Base-by-base conservation (phyloP, 805 yeast genomes). In the Saccharomycopsis malanga region DNA sequence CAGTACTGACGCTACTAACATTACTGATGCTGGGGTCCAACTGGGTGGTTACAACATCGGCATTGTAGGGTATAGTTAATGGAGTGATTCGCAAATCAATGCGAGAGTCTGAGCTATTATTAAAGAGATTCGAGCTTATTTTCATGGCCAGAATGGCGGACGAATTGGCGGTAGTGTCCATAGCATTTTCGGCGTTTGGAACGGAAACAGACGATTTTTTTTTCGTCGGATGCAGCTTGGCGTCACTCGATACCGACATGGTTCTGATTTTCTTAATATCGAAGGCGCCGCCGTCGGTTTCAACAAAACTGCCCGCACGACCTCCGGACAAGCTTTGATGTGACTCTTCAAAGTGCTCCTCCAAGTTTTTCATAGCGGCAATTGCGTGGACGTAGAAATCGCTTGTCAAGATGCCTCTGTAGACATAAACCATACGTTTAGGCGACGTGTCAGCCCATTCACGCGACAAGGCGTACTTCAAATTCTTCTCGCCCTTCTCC, bases 361-460 rank as follows among this genome's bases (percentile, higher is more conserved):
- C 53, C 43, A 50, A 42, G 14, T 34, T 39, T 50, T 77, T 83
- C 68, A 79, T 73, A 40, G 81, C 78, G 53, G 73, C 75, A 44
- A 79, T 75, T 5, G 85, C 91, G 59, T 81, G 86, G 34, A 78
- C 65, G 56, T 81, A 81, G 63, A 81, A 85, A 60, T 84, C 89
- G n/a, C 77, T 72, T 25, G 91, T 76, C 52, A 85, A 68, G 24
- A 83, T 66, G 34, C 94, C 95, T 58, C 93, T 77, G 62, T 85
- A 85, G 42, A 83, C 88, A 58, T 85, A 85, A 23, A 85, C 88
- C 95, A 85, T 85, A 68, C 95, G 73, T 58, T 85, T 81, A 44
- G 95, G 95, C 2, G 87, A 79, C 15, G 91, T 87, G 62, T 84
- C 91, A 2, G 94, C 91, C 95, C 95, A 85, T 62, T 85, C 93